phyloP scores from a whole-genome alignment of 1,139 yeast species.

The Magnusiomyces magnusii region DNA sequence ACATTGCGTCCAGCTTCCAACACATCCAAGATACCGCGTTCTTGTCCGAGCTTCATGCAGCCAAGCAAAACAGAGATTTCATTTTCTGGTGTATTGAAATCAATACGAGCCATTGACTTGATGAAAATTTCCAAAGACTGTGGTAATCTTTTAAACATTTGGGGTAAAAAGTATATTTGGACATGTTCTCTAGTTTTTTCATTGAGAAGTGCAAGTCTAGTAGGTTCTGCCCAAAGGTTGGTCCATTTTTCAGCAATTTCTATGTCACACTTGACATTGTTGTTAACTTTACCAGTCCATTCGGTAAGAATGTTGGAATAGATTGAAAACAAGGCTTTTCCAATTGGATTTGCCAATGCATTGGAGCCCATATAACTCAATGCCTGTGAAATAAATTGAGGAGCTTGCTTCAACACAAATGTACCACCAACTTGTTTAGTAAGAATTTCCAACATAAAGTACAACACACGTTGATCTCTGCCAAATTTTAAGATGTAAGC shows the following conservation, averaged over 20 bases:
- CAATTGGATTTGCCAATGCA: conserved; percentile 59
- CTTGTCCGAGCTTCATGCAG: conserved; percentile 58
- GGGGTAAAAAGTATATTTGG: conserved; percentile 55
- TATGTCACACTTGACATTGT: conserved; percentile 15
- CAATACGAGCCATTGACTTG: conserved; percentile 20
- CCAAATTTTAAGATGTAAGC: conserved; percentile 39
- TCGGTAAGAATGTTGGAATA: conserved; percentile 27
- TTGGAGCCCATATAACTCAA: conserved; percentile 47
- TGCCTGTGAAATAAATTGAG: conserved; percentile 42
- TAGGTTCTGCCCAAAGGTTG: conserved; percentile 43
- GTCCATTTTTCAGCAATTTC: conserved; percentile 41
- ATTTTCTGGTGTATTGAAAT: conserved; percentile 20
- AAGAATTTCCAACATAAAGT: conserved; percentile 50
- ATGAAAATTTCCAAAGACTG: conserved; percentile 38
- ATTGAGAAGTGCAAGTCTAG: conserved; percentile 35
- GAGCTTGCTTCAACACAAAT: conserved; percentile 39
- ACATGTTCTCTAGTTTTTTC: conserved; percentile 41
- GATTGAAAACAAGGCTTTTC: conserved; percentile 51
- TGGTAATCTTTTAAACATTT: conserved; percentile 48
- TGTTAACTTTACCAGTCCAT: conserved; percentile 30
- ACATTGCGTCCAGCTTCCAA: conserved; percentile 36
- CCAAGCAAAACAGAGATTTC: conserved; percentile 44
- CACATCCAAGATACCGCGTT: conserved; percentile 48
- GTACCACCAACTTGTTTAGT: conserved; percentile 41
- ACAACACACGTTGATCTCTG: conserved; percentile 49